Base-by-base conservation (phyloP, 306 rosid species). In the Canavalia ensiformis region DNA sequence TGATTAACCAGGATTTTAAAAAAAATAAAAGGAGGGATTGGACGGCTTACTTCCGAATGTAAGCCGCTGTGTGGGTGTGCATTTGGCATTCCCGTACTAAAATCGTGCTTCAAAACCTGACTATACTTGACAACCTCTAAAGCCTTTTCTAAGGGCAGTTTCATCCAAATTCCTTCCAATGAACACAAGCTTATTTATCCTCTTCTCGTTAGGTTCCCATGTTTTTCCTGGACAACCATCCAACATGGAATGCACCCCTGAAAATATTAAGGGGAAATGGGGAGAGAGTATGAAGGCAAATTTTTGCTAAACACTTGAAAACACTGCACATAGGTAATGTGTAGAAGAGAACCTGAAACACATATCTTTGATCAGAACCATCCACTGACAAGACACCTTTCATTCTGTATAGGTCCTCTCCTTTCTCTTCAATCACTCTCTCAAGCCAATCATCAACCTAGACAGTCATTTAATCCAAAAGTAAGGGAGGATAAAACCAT, bases 371-470 rank as follows among this genome's bases (percentile, higher is more conserved):
- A 55, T 92, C 94, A 4, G 89, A 88, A 74, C 84, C 94, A 63
- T 84, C 82, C 33, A 94, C 93, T 56, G 91, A 87, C 74, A 94
- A 87, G 68, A 92, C 84, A 28, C 98, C 98, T 76, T 94, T 94
- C 97, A 94, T 91, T 85, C 97, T 92, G 83, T 94, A 94, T 81
- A 94, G 89, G 82, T 94, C 97, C 55, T 94, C 98, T 73, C 97
- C 98, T 82, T 94, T 94, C 79, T 92, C 97, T 81, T 89, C 98
- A 42, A 91, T 79, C 86, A 94, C 47, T 80, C 98, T 88, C 80
- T 94, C 97, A 11, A 94, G 90, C 98, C 98, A 94, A 86, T 94
- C 98, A 10, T 94, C 97, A 41, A 91, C 83, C 97, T 94, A 79
- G 13, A 58, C 51, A 75, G 25, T 68, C 80, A 74, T 76, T 60